phyloP scores from a whole-genome alignment of 768 basidiomycete species.

The Mycena kentingensis region DNA sequence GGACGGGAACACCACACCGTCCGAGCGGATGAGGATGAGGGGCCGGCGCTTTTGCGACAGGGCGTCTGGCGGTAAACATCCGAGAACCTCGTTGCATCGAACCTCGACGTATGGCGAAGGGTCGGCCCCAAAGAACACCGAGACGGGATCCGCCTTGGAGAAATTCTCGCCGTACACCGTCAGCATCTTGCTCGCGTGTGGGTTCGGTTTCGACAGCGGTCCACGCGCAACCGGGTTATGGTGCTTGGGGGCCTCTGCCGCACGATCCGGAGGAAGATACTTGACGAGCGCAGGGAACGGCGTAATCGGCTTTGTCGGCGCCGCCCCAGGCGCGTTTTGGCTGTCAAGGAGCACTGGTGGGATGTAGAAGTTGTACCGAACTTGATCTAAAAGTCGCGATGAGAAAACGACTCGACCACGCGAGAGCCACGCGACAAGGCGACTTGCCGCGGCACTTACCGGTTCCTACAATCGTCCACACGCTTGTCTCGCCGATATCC shows the following conservation, averaged over 20 bases:
- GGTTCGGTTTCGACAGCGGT: conserved; percentile 74
- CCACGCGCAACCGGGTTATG: conserved; percentile 67
- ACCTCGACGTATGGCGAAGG: conserved; percentile 87
- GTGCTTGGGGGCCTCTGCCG: conserved; percentile 77
- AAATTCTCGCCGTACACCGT: conserved; percentile 91
- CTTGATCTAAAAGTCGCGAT: conserved; percentile 60
- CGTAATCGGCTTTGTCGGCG: conserved; percentile 81
- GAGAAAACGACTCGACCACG: too few species aligned
- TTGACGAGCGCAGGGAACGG: conserved; percentile 87
- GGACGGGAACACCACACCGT: conserved; percentile 88
- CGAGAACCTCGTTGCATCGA: conserved; percentile 82
- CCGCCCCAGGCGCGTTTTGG: conserved; percentile 69
- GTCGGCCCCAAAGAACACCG: conserved; percentile 85
- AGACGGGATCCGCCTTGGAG: conserved; percentile 76
- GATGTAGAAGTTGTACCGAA: conserved; percentile 92
- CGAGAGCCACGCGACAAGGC: conserved; percentile 17
- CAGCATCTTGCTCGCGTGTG: conserved; percentile 76
- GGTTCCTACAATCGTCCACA: conserved; percentile 93
- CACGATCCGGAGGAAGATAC: conserved; percentile 88
- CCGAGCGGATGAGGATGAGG: conserved; percentile 78
- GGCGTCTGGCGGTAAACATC: conserved; percentile 76
- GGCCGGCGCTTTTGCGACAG: conserved; percentile 70
- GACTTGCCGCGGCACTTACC: conserved; percentile 48
- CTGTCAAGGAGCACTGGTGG: conserved; percentile 83
- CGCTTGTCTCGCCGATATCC: conserved; percentile 90